Conservation (phyloP, 306 rosid genomes). For the Citrullus mucosospermus region DNA sequence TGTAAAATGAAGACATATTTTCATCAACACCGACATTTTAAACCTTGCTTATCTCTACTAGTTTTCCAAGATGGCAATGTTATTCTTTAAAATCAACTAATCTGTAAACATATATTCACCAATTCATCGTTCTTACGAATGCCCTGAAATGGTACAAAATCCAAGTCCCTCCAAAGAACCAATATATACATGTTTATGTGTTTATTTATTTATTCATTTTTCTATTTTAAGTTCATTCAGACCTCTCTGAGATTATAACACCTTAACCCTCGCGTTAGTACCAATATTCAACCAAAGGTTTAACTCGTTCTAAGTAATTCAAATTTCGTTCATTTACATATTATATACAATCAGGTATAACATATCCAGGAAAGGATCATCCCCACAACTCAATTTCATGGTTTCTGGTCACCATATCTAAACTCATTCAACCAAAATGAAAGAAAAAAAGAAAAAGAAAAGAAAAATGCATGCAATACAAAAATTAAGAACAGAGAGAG, state of each 20-base stretch:
- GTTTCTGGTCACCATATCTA: background rate
- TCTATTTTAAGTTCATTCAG: background rate
- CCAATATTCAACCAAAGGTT: background rate
- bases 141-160: background rate
- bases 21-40: too few relatives aligned
- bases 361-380: background rate
- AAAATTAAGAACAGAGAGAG: slow-evolving; percentile 2
- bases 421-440: background rate
- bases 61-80: too few relatives aligned
- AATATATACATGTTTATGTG: background rate
- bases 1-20: too few relatives aligned
- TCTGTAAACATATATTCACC: too few relatives aligned
- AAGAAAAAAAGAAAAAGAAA: background rate
- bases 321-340: background rate
- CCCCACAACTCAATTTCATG: background rate
- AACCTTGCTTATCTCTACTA: too few relatives aligned
- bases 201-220: too few relatives aligned
- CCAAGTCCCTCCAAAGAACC: background rate
- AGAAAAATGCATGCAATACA: slow-evolving; percentile 7
- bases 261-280: too few relatives aligned
- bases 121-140: background rate
- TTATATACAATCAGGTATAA: background rate
- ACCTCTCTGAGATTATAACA: background rate
- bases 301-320: background rate
- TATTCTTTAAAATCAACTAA: too few relatives aligned